Percentiles rank a stretch among this genome's conserved stretches.
phyloP scores from a whole-genome alignment of 2,329 filamentous ascomycete genomes.

The Penicillium digitatum region DNA sequence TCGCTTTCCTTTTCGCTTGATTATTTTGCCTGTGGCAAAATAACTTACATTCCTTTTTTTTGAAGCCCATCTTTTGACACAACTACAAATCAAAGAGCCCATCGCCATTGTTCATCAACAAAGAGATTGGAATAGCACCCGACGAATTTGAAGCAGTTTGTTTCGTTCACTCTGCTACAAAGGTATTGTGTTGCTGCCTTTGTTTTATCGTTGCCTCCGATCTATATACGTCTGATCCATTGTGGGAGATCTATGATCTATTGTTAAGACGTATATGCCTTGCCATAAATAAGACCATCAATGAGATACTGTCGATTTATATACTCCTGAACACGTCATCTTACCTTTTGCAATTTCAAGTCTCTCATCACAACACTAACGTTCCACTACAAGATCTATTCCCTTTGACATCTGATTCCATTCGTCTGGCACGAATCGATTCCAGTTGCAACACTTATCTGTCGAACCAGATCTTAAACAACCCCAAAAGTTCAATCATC shows the following conservation, averaged over 20 bases:
- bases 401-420: conserved; percentile 20
- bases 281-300: not conserved
- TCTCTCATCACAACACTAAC: conserved; percentile 11
- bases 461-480: conserved; percentile 13
- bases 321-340: not conserved
- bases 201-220: not conserved
- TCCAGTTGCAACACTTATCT: conserved; percentile 16
- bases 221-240: not conserved
- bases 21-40: conserved; percentile 34
- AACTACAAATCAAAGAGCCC: conserved; percentile 1
- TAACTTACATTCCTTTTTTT: conserved; percentile 30
- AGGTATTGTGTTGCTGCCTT: conserved; percentile 25
- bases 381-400: conserved; percentile 16
- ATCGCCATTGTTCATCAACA: not conserved
- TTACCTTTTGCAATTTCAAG: not conserved
- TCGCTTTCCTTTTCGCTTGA: conserved; percentile 29
- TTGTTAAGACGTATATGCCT: not conserved
- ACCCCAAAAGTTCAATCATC: conserved; percentile 7
- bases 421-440: conserved; percentile 38
- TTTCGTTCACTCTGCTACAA: conserved; percentile 18
- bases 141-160: not conserved
- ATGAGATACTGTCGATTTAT: conserved; percentile 2
- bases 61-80: not conserved
- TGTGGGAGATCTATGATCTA: not conserved
- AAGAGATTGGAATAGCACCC: not conserved